Evolutionary conservation across 140 eudicot genomes (phyloP).

Genomic region (Anethum foeniculum): DNA sequence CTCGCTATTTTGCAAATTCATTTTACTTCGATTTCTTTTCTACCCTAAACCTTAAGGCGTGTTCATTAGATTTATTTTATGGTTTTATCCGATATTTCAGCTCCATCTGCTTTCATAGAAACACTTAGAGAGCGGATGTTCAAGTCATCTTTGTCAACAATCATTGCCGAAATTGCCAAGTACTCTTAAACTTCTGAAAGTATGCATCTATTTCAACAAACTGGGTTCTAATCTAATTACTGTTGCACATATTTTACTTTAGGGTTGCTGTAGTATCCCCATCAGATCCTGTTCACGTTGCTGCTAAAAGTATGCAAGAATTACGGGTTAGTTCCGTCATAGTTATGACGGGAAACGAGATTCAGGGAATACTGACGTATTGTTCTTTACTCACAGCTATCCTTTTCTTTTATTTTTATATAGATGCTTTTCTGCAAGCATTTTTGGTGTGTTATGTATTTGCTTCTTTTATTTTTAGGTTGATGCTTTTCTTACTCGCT

Average conservation of each 20-base stretch:
- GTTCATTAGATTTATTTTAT: background rate
- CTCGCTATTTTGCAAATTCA: background rate
- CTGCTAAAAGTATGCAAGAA: slow-evolving; percentile 92
- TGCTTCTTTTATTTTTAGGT: background rate
- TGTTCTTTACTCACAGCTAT: slow-evolving; percentile 14
- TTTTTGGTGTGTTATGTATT: slow-evolving; percentile 1
- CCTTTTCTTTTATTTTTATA: background rate
- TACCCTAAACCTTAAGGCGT: background rate
- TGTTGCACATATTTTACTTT: slow-evolving; percentile 21
- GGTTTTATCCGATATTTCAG: slow-evolving; percentile 42
- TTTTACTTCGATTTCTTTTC: background rate
- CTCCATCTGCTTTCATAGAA: slow-evolving; percentile 87
- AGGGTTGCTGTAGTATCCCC: slow-evolving; percentile 78
- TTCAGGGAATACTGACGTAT: slow-evolving; percentile 92
- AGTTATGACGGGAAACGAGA: slow-evolving; percentile 50
- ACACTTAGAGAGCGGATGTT: slow-evolving; percentile 90
- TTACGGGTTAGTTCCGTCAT: slow-evolving; percentile 67
- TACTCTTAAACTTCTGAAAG: slow-evolving; percentile 18
- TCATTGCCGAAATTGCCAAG: slow-evolving; percentile 69
- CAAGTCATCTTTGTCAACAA: slow-evolving; percentile 87
- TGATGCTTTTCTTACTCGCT: no score
- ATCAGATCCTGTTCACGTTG: slow-evolving; percentile 82
- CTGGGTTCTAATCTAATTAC: slow-evolving; percentile 14
- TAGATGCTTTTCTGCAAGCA: background rate
- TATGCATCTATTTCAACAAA: background rate